Base-by-base conservation (phyloP, 345 rosid species). In the Lepidium didymum region DNA sequence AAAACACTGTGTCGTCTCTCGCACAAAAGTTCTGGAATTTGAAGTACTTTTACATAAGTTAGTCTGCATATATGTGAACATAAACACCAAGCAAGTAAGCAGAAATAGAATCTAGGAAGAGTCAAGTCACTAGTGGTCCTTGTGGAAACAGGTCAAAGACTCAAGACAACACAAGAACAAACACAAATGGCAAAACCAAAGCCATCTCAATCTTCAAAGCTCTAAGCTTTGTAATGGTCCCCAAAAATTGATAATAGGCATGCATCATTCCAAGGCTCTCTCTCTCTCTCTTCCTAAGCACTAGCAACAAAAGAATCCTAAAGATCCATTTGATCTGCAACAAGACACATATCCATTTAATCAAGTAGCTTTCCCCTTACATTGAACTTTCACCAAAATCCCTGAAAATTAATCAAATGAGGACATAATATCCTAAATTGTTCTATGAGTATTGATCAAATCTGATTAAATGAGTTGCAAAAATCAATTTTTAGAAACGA, bases 21-120 rank as follows among this genome's bases (percentile, higher is more conserved):
- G 94, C 79, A 67, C 82, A 64, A 81, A 83, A 90, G 67, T 87
- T 87, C 98, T 93, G 84, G 40, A 68, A 76, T 70, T 49, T 61
- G 63, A 71, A 83, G 64, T 51, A 55, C 50, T 46, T 62, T 27
- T 53, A 35, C 56, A 13, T 8, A 36, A 71, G 68, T 53, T 70
- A 27, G 13, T 60, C 41, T 23, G 16, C 10, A 49, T 12, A 49
- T 12, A 74, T 44, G 64, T 36, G 13, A 68, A 56, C 9, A 16
- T 27, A 44, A 59, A 25, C 33, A 53, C 10, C n/a, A 8, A 31
- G 37, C n/a, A 63, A 23, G 41, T 37, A 61, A 61, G 6, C n/a
- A 53, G 54, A 70, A 15, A 61, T 33, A 21, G 62, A 53, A 52
- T 67, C 47, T 14, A 60, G 29, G 27, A 47, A 35, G 56, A 35